Evolutionary conservation across 2,329 filamentous ascomycete species (phyloP).

Genomic region (Anthostomella pinea): DNA sequence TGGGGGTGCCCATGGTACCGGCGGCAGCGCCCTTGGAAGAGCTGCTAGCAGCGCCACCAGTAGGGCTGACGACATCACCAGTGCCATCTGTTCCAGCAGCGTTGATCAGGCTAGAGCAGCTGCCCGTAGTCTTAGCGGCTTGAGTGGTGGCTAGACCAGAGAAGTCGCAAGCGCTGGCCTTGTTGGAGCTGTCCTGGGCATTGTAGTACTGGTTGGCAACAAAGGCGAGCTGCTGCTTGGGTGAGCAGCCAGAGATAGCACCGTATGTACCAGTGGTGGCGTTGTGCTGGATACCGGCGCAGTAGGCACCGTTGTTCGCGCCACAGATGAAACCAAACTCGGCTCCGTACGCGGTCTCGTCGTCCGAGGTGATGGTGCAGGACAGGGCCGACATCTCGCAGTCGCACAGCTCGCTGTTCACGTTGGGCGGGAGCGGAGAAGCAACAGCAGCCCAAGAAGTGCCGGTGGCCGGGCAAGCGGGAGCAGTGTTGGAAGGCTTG

Average conservation of each 20-base stretch:
- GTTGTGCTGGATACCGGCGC: conserved; percentile 67
- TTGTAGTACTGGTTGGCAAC: conserved; percentile 71
- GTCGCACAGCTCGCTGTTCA: conserved; percentile 73
- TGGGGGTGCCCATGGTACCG: conserved; percentile 35
- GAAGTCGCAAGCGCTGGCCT: conserved; percentile 66
- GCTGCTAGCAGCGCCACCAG: conserved; percentile 39
- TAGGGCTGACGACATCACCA: conserved; percentile 49
- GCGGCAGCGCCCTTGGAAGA: conserved; percentile 43
- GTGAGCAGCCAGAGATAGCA: conserved; percentile 73
- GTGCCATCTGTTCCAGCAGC: conserved; percentile 62
- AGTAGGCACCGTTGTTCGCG: conserved; percentile 46
- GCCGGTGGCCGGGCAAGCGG: conserved; percentile 66
- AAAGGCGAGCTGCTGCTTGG: conserved; percentile 68
- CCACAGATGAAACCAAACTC: conserved; percentile 77
- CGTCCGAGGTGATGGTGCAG: conserved; percentile 62
- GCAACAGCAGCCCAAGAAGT: conserved; percentile 66
- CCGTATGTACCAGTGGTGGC: conserved; percentile 68
- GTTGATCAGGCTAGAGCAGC: conserved; percentile 58
- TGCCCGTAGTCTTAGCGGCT: conserved; percentile 42
- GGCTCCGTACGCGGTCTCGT: conserved; percentile 56
- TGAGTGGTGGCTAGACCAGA: conserved; percentile 60
- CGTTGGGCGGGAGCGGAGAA: conserved; percentile 72
- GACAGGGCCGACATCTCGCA: conserved; percentile 78
- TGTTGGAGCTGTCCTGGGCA: conserved; percentile 44
- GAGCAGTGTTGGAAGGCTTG: conserved; percentile 67